Percentiles rank a stretch among this genome's conserved stretches.
phyloP scores from a whole-genome alignment of 1,284 basidiomycete genomes.

The Ceratobasidium theobromae region DNA sequence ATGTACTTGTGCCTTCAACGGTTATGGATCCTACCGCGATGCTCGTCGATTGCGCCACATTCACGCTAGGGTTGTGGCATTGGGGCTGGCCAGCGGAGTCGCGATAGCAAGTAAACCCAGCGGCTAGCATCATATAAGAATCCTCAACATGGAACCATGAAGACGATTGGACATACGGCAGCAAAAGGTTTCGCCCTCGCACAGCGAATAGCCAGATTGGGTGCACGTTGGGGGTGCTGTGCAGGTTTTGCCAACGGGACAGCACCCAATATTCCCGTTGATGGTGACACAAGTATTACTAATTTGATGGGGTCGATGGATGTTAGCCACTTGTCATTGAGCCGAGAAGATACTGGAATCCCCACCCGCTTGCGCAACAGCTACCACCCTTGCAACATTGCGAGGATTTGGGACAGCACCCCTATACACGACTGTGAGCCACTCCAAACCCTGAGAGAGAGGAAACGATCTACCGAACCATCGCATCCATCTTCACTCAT shows the following conservation, averaged over 20 bases:
- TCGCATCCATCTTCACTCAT: not conserved
- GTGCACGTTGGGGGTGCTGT: not conserved
- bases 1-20: not conserved
- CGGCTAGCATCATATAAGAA: constrained; percentile 1
- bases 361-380: not conserved
- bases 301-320: not conserved
- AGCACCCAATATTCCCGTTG: constrained; percentile 7
- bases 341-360: no score
- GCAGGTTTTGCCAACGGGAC: constrained; percentile 1
- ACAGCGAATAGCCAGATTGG: not conserved
- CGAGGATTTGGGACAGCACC: constrained; percentile 5
- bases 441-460: not conserved
- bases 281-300: not conserved
- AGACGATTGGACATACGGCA: not conserved
- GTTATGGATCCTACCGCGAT: not conserved
- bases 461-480: not conserved
- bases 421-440: not conserved
- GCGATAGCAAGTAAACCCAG: constrained; percentile 1
- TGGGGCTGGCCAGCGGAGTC: not conserved
- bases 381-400: constrained; percentile 11
- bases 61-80: not conserved
- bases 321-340: no score
- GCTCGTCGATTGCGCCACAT: not conserved
- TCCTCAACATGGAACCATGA: not conserved
- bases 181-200: constrained; percentile 1